Percentiles rank a stretch among this genome's conserved stretches.
Evolutionary conservation across 345 rosid genomes (phyloP).

Genomic region (Cochlearia excelsa): DNA sequence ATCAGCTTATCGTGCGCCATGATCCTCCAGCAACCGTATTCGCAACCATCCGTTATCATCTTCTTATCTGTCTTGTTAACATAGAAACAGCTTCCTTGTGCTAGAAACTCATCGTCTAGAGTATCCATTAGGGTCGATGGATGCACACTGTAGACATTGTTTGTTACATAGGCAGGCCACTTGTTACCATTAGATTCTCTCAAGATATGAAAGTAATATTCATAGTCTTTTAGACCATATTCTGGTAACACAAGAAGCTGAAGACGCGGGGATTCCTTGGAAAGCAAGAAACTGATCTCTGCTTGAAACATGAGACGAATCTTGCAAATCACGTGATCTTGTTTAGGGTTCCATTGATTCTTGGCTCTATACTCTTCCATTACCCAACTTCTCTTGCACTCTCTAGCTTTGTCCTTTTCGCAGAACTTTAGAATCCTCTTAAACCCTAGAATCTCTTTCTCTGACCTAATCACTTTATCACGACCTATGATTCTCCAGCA

Average conservation of each 20-base stretch:
- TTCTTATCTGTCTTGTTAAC: not conserved
- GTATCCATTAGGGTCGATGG: conserved; percentile 5
- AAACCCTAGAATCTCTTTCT: conserved; percentile 17
- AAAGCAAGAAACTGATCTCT: conserved; percentile 14
- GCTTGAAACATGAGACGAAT: not conserved
- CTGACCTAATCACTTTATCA: conserved; percentile 3
- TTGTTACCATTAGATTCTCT: not conserved
- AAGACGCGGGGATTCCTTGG: conserved; percentile 10
- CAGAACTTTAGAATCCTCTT: conserved; percentile 28
- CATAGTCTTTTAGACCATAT: no score
- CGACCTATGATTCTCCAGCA: conserved; percentile 17
- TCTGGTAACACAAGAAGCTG: not conserved
- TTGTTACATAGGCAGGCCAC: not conserved
- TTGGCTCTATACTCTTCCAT: conserved; percentile 20
- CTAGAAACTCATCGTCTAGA: not conserved
- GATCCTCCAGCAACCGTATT: conserved; percentile 9
- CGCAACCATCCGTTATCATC: not conserved
- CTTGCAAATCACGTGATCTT: conserved; percentile 23
- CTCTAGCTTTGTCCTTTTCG: not conserved
- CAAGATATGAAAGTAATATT: not conserved
- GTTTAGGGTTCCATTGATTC: not conserved
- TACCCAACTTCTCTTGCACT: conserved; percentile 1
- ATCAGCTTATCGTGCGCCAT: not conserved
- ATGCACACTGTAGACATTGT: conserved; percentile 5
- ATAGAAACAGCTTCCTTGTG: not conserved